These are phyloP conservation scores for Moricandia arvensis DNA, from an alignment of 345 rosid species.

Conservation along the genomic window DNA sequence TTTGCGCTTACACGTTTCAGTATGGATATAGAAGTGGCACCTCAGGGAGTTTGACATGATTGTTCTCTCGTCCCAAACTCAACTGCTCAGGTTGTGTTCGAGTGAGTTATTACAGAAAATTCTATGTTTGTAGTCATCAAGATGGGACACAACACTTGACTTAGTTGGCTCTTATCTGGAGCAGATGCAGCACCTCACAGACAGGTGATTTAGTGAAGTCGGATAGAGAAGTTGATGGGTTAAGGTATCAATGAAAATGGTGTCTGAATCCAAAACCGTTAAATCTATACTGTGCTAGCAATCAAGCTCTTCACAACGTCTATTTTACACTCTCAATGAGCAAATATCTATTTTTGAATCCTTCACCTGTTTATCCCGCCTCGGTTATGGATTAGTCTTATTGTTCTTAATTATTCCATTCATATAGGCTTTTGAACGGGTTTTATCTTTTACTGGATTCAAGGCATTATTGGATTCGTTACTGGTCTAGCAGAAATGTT, in stretches of 20 bases:
- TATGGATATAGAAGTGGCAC: too few species aligned
- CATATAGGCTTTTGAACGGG: background rate
- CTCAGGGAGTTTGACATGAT: too few species aligned
- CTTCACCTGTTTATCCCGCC: background rate
- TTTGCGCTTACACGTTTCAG: too few species aligned
- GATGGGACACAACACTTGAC: too few species aligned
- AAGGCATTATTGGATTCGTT: background rate
- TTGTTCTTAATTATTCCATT: background rate
- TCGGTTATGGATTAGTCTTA: background rate
- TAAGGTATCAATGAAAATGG: background rate
- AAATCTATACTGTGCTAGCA: conserved; percentile 48
- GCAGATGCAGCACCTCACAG: too few species aligned
- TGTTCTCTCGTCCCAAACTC: too few species aligned
- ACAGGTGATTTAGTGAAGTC: too few species aligned
- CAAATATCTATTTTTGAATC: background rate
- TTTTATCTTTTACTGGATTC: background rate
- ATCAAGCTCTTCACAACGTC: conserved; percentile 54
- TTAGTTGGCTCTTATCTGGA: too few species aligned
- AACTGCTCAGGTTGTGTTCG: too few species aligned
- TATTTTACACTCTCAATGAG: background rate
- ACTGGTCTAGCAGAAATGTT: background rate
- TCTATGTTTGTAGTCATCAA: too few species aligned
- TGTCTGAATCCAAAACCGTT: conserved; percentile 6
- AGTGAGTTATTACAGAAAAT: too few species aligned
- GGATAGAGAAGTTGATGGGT: too few species aligned